phyloP scores from a whole-genome alignment of 352 stramenopile genomes.

The Globisporangium paroecandrum region DNA sequence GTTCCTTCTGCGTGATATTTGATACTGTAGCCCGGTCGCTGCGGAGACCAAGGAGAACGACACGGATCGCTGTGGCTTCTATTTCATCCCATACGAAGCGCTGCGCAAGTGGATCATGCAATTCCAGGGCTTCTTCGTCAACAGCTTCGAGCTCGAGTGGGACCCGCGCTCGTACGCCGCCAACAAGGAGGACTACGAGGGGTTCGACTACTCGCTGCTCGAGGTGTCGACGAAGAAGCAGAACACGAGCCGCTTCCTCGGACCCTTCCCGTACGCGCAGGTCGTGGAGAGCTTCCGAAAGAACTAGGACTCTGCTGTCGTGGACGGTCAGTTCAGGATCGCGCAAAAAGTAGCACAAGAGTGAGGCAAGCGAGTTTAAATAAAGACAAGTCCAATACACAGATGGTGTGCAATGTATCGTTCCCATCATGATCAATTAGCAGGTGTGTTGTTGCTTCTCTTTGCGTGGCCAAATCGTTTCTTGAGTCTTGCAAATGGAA shows the following conservation, averaged over 20 bases:
- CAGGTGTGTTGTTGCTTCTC: too few relatives aligned
- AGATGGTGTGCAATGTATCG: too few relatives aligned
- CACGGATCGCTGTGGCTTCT: constrained; percentile 74
- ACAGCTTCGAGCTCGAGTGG: constrained; percentile 78
- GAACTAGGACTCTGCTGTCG: neutral
- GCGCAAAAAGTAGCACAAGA: too few relatives aligned
- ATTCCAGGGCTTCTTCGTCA: constrained; percentile 81
- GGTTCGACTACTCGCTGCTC: constrained; percentile 64
- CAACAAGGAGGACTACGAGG: constrained; percentile 43
- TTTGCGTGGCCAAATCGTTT: too few relatives aligned
- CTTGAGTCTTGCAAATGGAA: too few relatives aligned
- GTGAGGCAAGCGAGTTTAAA: too few relatives aligned
- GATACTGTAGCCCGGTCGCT: constrained; percentile 28
- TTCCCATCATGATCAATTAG: too few relatives aligned
- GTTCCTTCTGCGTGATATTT: neutral
- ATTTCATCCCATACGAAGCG: constrained; percentile 80
- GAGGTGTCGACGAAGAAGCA: constrained; percentile 62
- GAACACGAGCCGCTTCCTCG: constrained; percentile 71
- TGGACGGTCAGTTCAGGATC: neutral
- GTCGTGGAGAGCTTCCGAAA: constrained; percentile 45
- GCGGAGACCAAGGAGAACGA: constrained; percentile 71
- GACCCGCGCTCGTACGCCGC: constrained; percentile 59
- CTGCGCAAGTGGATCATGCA: constrained; percentile 74
- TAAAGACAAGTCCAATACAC: too few relatives aligned
- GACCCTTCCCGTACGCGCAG: constrained; percentile 67